Evolutionary conservation across 2,329 filamentous ascomycete species (phyloP).

Genomic region (Venturia nashicola): DNA sequence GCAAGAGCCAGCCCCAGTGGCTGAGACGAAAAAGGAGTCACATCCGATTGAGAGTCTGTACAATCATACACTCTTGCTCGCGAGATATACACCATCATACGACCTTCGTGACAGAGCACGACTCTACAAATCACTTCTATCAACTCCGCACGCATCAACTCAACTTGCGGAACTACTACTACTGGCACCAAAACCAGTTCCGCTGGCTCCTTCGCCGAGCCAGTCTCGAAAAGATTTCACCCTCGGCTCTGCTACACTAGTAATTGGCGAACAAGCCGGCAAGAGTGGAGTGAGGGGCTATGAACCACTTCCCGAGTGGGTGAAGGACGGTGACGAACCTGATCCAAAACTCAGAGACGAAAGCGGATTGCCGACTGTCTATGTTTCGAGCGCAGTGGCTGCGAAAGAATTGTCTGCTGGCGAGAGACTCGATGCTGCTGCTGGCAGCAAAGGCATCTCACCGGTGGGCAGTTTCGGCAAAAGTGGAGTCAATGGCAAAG

Average conservation of each 20-base stretch:
- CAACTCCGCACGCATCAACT: slow-evolving; percentile 52
- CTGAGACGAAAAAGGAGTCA: slow-evolving; percentile 11
- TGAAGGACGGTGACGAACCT: slow-evolving; percentile 66
- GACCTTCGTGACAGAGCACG: slow-evolving; percentile 85
- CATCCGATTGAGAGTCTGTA: slow-evolving; percentile 70
- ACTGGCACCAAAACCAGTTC: slow-evolving; percentile 86
- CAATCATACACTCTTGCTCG: slow-evolving; percentile 72
- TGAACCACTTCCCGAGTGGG: slow-evolving; percentile 71
- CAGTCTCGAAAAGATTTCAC: slow-evolving; percentile 67
- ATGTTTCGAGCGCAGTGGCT: slow-evolving; percentile 16
- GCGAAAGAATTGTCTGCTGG: slow-evolving; percentile 42
- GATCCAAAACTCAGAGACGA: slow-evolving; percentile 60
- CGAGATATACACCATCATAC: slow-evolving; percentile 88
- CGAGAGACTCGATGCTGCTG: slow-evolving; percentile 50
- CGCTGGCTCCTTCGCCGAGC: slow-evolving; percentile 79
- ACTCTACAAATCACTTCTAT: slow-evolving; percentile 74
- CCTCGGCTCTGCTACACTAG: slow-evolving; percentile 74
- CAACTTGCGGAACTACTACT: slow-evolving; percentile 85
- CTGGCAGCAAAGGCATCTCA: slow-evolving; percentile 24
- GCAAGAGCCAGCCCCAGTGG: slow-evolving; percentile 14
- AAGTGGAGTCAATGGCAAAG: slow-evolving; percentile 45
- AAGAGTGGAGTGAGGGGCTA: slow-evolving; percentile 71
- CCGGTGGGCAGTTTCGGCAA: slow-evolving; percentile 20
- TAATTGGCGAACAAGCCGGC: slow-evolving; percentile 67
- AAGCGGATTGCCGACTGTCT: slow-evolving; percentile 20